Evolutionary conservation across 148 eudicot species (phyloP), one percentile per base, ranked within the genome.

Genomic region (Vaccinium darrowii): DNA sequence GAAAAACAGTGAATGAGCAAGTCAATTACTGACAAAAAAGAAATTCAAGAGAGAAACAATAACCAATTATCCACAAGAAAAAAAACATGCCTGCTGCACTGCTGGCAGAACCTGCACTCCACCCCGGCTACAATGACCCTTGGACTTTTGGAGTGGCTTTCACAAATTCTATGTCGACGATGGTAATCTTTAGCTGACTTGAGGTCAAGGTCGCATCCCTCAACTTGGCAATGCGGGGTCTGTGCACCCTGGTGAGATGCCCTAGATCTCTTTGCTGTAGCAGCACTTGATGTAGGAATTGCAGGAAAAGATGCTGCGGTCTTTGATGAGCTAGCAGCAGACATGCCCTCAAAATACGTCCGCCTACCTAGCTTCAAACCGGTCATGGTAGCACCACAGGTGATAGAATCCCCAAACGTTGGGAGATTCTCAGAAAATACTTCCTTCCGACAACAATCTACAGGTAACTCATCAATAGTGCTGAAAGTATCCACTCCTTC

Each of bases 41-140:
- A 51, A 57, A 39, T 33, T 80, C 39, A 60, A 21, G 27, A 5
- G 27, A 78, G 51, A 36, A 80, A 58, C 39, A 21, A n/a, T 21
- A 53, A 13, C 12, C 47, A 19, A 30, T 4, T 51, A 79, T 11
- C 11, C 13, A 18, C 25, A 47, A 23, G 15, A 58, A 52, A 78
- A 69, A 69, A 39, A 58, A 58, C 85, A 86, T 89, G 93, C 98
- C 98, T 91, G 92, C 98, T 94, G 89, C 98, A 94, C 88, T 93
- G 98, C 74, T 93, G 93, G 85, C 95, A 93, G 80, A 93, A 93
- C 88, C 95, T 87, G 69, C 92, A 86, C 84, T 91, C 95, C 18
- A 85, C 25, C 76, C 98, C 98, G 75, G 85, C 90, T 30, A 94
- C 89, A 80, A 89, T 83, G 52, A 94, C 98, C 88, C 86, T 90